Percentiles rank a stretch among this genome's conserved stretches.
Evolutionary conservation across 495 filamentous ascomycete species (phyloP).

Genomic region (Penicillium verhagenii): DNA sequence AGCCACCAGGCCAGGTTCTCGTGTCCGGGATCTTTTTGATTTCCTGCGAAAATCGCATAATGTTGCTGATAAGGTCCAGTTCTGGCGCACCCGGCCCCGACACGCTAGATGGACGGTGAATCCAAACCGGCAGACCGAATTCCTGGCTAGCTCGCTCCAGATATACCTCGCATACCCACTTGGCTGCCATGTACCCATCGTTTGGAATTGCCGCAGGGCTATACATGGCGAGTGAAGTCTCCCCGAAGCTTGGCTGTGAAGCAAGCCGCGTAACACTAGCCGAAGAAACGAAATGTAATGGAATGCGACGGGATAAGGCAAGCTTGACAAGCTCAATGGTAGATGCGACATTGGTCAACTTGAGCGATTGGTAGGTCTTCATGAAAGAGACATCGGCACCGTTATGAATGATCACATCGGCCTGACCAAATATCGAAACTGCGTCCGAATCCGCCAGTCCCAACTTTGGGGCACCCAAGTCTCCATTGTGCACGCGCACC

Average conservation of each 20-base stretch:
- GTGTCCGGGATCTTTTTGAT: constrained; percentile 20
- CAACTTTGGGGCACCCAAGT: constrained; percentile 29
- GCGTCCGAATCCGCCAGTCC: constrained; percentile 34
- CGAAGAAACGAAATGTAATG: constrained; percentile 52
- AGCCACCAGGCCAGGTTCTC: constrained; percentile 17
- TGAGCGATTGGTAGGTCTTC: constrained; percentile 45
- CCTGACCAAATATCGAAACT: constrained; percentile 24
- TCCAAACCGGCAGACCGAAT: constrained; percentile 33
- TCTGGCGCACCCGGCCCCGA: constrained; percentile 18
- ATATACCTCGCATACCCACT: constrained; percentile 54
- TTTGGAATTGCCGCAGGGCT: constrained; percentile 15
- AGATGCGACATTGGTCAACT: constrained; percentile 40
- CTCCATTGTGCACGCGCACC: constrained; percentile 35
- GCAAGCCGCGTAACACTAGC: constrained; percentile 29
- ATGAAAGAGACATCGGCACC: constrained; percentile 51
- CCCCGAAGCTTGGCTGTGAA: constrained; percentile 15
- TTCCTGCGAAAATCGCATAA: constrained; percentile 18
- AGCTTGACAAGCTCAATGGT: constrained; percentile 43
- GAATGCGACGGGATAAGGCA: constrained; percentile 29
- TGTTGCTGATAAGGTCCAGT: constrained; percentile 27
- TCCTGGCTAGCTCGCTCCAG: constrained; percentile 35
- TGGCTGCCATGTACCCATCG: constrained; percentile 48
- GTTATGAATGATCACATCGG: constrained; percentile 51
- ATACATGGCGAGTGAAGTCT: constrained; percentile 15
- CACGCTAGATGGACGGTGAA: constrained; percentile 41